Conservation (phyloP, 768 basidiomycete genomes). For the Xanthoconium purpureum region DNA sequence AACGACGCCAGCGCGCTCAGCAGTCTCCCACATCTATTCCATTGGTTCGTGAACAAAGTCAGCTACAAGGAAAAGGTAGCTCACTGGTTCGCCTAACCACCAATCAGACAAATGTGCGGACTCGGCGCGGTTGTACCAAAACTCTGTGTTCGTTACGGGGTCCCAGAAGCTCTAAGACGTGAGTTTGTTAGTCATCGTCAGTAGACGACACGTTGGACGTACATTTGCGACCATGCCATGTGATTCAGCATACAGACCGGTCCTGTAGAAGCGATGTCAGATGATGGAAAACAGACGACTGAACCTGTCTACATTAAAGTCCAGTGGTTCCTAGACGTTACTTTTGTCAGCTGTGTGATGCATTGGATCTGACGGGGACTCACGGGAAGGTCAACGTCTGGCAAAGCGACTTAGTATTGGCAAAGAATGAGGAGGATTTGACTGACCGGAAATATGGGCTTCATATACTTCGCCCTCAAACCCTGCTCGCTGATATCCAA, state of each 20-base stretch:
- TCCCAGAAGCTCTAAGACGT: constrained; percentile 79
- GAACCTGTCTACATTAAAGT: constrained; percentile 56
- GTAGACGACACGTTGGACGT: constrained; percentile 15
- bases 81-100: constrained; percentile 90
- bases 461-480: constrained; percentile 83
- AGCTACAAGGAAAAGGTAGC: constrained; percentile 18
- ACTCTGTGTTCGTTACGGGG: constrained; percentile 56
- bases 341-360: background rate
- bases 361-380: constrained; percentile 31
- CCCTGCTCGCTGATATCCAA: constrained; percentile 79
- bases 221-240: constrained; percentile 92
- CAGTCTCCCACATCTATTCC: constrained; percentile 87
- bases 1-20: constrained; percentile 62
- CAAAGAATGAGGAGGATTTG: constrained; percentile 26
- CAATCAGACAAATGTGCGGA: constrained; percentile 67
- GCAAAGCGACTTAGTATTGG: constrained; percentile 2
- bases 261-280: constrained; percentile 47
- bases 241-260: constrained; percentile 84
- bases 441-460: constrained; percentile 82
- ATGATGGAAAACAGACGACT: background rate
- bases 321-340: constrained; percentile 79
- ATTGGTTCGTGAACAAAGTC: background rate
- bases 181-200: background rate
- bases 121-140: constrained; percentile 65
- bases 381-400: constrained; percentile 90